Conservation (phyloP, 2,329 filamentous ascomycete genomes). For the Pyrenophora graminea region DNA sequence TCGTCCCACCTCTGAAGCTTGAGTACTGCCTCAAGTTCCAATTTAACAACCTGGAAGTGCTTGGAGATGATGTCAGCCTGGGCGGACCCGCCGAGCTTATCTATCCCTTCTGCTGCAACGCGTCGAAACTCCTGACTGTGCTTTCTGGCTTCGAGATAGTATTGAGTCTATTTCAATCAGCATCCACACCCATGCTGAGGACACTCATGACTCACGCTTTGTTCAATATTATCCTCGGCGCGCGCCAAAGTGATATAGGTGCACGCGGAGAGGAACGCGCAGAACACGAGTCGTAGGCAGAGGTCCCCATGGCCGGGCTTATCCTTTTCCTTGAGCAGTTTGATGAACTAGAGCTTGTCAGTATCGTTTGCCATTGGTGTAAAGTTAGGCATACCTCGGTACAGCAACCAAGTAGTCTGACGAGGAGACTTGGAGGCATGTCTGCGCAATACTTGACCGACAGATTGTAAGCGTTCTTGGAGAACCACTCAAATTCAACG, state of each 20-base stretch:
- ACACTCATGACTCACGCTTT: conserved; percentile 41
- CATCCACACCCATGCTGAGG: conserved; percentile 12
- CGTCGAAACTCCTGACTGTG: conserved; percentile 65
- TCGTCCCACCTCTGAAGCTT: conserved; percentile 70
- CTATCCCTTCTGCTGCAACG: conserved; percentile 45
- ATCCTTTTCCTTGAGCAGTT: conserved; percentile 37
- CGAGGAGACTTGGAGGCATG: conserved; percentile 59
- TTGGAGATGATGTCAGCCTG: conserved; percentile 63
- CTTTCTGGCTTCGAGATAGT: conserved; percentile 65
- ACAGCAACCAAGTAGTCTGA: conserved; percentile 59
- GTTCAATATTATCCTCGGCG: conserved; percentile 46
- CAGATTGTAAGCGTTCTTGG: conserved; percentile 79
- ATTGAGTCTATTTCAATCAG: conserved; percentile 57
- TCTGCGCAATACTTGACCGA: conserved; percentile 65
- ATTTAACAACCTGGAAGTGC: conserved; percentile 68
- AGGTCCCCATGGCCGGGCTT: conserved; percentile 52
- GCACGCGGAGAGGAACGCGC: conserved; percentile 66
- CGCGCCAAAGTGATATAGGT: conserved; percentile 55
- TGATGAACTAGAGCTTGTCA: conserved; percentile 46
- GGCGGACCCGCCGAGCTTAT: conserved; percentile 50
- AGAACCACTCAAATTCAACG: conserved; percentile 81
- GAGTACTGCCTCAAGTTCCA: conserved; percentile 78
- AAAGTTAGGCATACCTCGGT: conserved; percentile 39
- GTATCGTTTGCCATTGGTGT: not conserved
- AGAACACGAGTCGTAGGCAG: conserved; percentile 66